Conservation (phyloP, 192 early-diverging fungal species). For the Chytriomyces sp. region DNA sequence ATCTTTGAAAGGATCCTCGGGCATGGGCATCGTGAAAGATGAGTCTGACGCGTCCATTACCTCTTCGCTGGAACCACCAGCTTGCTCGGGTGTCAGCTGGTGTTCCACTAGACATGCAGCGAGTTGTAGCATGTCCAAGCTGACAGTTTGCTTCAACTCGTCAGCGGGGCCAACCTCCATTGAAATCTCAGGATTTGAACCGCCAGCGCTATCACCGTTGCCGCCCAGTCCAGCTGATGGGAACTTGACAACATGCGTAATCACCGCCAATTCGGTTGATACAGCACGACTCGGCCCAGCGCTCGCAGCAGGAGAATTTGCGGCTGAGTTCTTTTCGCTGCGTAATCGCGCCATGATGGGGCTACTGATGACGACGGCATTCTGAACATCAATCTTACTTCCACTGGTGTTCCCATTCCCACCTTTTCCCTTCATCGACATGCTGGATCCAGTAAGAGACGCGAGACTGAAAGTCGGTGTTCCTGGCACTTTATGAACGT, state of each 20-base stretch:
- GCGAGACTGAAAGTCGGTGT: background rate
- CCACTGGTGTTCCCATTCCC: background rate
- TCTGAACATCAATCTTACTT: background rate
- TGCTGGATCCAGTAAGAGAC: background rate
- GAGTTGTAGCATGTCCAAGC: no score
- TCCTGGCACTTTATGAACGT: background rate
- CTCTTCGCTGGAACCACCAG: no score
- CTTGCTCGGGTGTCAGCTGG: no score
- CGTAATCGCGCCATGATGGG: background rate
- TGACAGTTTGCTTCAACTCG: no score
- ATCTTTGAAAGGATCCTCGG: background rate
- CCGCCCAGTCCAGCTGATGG: background rate
- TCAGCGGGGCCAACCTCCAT: no score
- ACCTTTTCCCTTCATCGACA: background rate
- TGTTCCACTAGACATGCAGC: no score
- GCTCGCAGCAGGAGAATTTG: background rate
- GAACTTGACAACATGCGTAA: background rate
- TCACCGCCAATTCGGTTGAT: background rate
- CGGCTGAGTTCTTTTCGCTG: background rate
- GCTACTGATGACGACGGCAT: background rate
- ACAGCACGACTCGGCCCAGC: background rate
- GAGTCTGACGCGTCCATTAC: background rate
- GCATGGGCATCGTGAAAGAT: conserved; percentile 1
- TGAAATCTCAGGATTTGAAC: no score
- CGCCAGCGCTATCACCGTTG: background rate